Evolutionary conservation across 495 filamentous ascomycete species (phyloP), one percentile per base, ranked within the genome.

Genomic region (Rostrohypoxylon terebratum): DNA sequence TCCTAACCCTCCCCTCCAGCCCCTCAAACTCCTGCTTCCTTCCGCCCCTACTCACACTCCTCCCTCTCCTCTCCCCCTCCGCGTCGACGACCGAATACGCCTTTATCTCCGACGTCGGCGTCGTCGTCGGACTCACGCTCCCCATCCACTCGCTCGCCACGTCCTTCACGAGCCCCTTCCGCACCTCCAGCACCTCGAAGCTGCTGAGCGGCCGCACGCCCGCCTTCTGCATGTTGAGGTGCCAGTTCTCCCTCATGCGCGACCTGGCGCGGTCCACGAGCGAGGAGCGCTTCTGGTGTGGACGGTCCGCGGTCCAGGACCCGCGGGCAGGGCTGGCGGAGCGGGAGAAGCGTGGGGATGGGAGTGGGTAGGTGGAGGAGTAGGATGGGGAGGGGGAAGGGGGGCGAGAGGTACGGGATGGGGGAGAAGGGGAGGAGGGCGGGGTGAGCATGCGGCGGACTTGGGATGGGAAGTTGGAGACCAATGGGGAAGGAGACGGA

Each of bases 211-310:
- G 51, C 16, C 63, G 45, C 1, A 36, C 18, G n/a, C 73, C 65
- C 0, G 47, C 54, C 21, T 55, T 71, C 14, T 50, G 50, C 7
- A 77, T 28, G 6, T 60, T 62, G 5, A 58, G 31, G 8, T 70
- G 47, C 14, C 68, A 2, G 16, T 21, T 38, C 0, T 14, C 13
- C 3, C 63, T 25, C 3, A 73, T 2, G 1, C 20, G 53, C 14
- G 44, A 47, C 1, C 23, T 31, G 7, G 66, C 66, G 6, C 76
- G 65, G 2, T 74, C 57, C 1, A 71, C 5, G 40, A 76, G 48
- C 4, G 71, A 68, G 0, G 51, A 25, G 1, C 51, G 61, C 7
- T 23, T 55, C 2, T 71, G 70, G 0, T 11, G 70, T 45, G 71
- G 60, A 0, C 4, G 48, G 42, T 70, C 62, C 3, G 65, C 33